Percentiles rank a stretch among this genome's conserved stretches.
Conservation (phyloP, 768 basidiomycete genomes). For the Podaxis sp. region DNA sequence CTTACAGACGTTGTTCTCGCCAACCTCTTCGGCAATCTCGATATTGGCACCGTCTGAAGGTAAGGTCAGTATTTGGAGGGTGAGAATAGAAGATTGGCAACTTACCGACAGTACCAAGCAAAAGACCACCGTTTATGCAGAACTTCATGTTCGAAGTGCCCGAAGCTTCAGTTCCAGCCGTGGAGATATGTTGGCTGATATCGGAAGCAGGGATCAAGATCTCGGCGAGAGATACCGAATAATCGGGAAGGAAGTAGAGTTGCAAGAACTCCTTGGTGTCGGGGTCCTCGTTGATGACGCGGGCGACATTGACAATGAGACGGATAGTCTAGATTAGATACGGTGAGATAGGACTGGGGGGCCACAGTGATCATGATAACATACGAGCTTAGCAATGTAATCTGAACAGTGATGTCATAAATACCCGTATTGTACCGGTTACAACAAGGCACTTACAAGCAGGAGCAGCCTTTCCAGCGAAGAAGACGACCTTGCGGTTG, state of each 20-base stretch:
- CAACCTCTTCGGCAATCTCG: constrained; percentile 94
- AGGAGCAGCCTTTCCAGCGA: constrained; percentile 96
- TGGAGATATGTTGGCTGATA: constrained; percentile 95
- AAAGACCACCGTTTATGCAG: constrained; percentile 85
- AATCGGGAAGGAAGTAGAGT: constrained; percentile 96
- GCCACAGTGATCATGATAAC: constrained; percentile 14
- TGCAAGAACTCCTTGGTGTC: constrained; percentile 86
- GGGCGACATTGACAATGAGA: constrained; percentile 89
- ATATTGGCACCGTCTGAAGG: constrained; percentile 86
- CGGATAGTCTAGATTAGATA: constrained; percentile 65
- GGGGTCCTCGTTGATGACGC: constrained; percentile 77
- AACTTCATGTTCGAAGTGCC: constrained; percentile 90
- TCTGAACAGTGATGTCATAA: constrained; percentile 40
- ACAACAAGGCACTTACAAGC: constrained; percentile 57
- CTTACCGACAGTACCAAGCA: constrained; percentile 79
- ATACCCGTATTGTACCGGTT: neutral
- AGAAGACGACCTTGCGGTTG: constrained; percentile 89
- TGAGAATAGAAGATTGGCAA: neutral
- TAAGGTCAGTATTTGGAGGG: neutral
- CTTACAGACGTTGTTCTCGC: constrained; percentile 89
- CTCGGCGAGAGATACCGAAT: constrained; percentile 83
- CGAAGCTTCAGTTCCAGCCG: constrained; percentile 91
- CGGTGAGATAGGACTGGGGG: neutral
- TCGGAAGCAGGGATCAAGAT: constrained; percentile 90
- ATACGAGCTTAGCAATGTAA: constrained; percentile 87